Evolutionary conservation across 129 eudicot species (phyloP), one percentile per base, ranked within the genome.

Genomic region (Flaveria ramosissima): DNA sequence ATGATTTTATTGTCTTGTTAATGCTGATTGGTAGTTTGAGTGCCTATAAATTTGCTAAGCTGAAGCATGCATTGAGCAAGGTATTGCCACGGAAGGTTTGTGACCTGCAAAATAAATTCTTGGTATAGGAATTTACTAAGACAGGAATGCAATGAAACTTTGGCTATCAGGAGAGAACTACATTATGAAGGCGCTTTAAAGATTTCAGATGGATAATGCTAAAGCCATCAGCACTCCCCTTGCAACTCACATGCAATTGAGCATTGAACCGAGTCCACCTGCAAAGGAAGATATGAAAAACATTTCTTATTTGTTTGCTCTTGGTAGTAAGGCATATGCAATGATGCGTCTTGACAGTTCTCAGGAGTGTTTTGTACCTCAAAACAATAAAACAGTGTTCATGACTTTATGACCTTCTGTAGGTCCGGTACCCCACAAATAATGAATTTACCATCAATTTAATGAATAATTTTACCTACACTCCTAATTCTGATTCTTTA

Each of bases 321-420:
- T 26, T 15, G 23, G 46, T 63, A 27, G 21, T 30, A 63, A 63
- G 46, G 69, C 30, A 13, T 63, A 63, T 63, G 68, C 68, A 12
- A 47, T 70, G 59, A 55, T 36, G 41, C 55, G 50, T 39, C n/a
- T 51, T 30, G 64, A 71, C 47, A 60, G 41, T 46, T 70, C 74
- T 53, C 65, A 32, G 66, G 64, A 72, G 27, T 55, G 51, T 56
- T 73, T 53, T 72, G 39, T 32, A 36, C 36, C 52, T 73, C 52
- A 41, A 59, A 61, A 13, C 59, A 42, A 59, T 23, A 62, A 62
- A 41, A 57, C 69, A 60, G 39, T 59, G 64, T 20, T 45, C 68
- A 57, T 23, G 42, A 61, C 11, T 71, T 16, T 59, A 50, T n/a
- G 64, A 59, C 45, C 12, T 50, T n/a, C 27, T 71, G 8, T 36